Evolutionary conservation across 208 protist genomes (phyloP), one percentile per base, ranked within the genome.

Genomic region (Trypanosoma rangeli): DNA sequence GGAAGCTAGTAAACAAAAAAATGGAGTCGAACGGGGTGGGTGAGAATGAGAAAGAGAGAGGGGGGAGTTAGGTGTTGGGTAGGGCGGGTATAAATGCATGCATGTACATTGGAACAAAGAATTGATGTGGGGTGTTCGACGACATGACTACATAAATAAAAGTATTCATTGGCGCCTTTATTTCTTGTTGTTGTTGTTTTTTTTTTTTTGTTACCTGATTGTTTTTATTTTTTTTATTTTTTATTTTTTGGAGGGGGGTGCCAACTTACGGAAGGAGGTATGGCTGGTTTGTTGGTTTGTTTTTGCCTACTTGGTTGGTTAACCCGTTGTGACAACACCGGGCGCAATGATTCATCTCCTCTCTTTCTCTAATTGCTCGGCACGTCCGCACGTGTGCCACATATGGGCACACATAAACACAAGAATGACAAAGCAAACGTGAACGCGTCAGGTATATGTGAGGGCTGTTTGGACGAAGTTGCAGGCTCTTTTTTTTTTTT

Each of bases 161-260:
- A n/a, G n/a, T n/a, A n/a, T n/a, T n/a, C n/a, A n/a, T n/a, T n/a
- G n/a, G n/a, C n/a, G n/a, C n/a, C n/a, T n/a, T n/a, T n/a, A n/a
- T n/a, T n/a, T n/a, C n/a, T n/a, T n/a, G n/a, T n/a, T n/a, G n/a
- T n/a, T n/a, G n/a, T n/a, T n/a, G n/a, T n/a, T n/a, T n/a, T n/a
- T n/a, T n/a, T n/a, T n/a, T 37, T 2, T 37, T 37, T 37, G 7
- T 78, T 67, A 5, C 18, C 39, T 64, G 39, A 68, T 52, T 26
- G 33, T 74, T 54, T 75, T 10, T 46, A 9, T 46, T 46, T 46
- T 46, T 20, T 46, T 46, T 46, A 5, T 46, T 46, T 18, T 20
- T 60, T 57, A 16, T 28, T 68, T 56, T 65, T 64, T 26, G 70
- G 31, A 5, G 5, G 5, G 13, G 44, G 24, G 10, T 10, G 4